Conservation (phyloP, 116 monocot species). For the Dioscorea cayenensis region DNA sequence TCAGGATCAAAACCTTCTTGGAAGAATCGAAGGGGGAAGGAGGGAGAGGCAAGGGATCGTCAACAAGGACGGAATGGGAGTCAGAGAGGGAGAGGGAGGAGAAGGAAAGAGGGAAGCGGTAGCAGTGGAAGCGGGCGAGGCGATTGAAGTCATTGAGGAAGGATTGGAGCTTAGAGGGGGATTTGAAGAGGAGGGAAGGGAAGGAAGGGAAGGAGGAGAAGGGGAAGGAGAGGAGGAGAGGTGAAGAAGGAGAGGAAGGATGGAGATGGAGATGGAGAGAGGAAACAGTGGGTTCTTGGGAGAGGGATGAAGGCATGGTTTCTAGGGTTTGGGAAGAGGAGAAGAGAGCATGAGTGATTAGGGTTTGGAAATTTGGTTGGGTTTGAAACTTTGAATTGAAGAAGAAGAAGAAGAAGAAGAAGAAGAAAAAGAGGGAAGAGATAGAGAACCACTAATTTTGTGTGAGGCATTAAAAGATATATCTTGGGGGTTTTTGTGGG, state of each 20-base stretch:
- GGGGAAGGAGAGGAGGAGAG: conserved; percentile 14
- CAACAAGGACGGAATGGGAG: conserved; percentile 23
- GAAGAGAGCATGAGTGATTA: background rate
- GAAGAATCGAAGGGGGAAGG: conserved; percentile 23
- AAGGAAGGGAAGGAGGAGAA: conserved; percentile 2
- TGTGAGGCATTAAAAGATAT: no score
- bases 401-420: no score
- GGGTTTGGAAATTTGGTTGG: background rate
- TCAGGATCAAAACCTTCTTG: conserved; percentile 94
- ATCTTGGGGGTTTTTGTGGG: no score
- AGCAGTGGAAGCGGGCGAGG: conserved; percentile 39
- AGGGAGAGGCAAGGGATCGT: conserved; percentile 17
- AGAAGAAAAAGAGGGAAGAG: no score
- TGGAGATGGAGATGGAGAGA: conserved; percentile 6
- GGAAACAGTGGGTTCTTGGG: background rate
- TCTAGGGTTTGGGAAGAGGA: background rate
- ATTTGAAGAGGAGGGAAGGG: conserved; percentile 5
- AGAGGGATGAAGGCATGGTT: background rate
- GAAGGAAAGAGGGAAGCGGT: conserved; percentile 27
- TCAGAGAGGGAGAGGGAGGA: conserved; percentile 24
- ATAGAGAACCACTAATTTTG: no score
- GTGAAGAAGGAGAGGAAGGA: background rate
- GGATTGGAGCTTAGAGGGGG: conserved; percentile 15
- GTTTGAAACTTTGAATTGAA: background rate
- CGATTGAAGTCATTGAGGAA: conserved; percentile 54